Percentiles rank a stretch among this genome's conserved stretches.
Evolutionary conservation across 129 eudicot genomes (phyloP).

Genomic region (carrot (Daucus carota)): DNA sequence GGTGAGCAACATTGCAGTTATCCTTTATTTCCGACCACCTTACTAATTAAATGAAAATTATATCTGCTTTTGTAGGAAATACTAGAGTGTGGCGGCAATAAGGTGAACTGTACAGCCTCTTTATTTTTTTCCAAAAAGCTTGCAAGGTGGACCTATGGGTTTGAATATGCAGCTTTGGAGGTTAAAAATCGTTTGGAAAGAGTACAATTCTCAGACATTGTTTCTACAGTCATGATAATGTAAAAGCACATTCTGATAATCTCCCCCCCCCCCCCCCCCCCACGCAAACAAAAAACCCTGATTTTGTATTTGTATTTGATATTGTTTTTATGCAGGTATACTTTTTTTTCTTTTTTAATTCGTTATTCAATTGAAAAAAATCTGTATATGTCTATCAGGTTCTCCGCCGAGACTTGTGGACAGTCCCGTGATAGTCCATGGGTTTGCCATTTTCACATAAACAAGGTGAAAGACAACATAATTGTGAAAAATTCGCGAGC

Average conservation of each 20-base stretch:
- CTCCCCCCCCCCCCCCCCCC: not conserved
- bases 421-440: conserved; percentile 48
- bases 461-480: no score
- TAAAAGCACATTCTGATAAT: conserved; percentile 21
- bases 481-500: no score
- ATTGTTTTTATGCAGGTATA: not conserved
- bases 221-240: conserved; percentile 55
- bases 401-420: conserved; percentile 35
- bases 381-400: conserved; percentile 27
- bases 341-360: not conserved
- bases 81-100: conserved; percentile 76
- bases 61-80: conserved; percentile 53
- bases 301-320: not conserved
- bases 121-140: conserved; percentile 66
- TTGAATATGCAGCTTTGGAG: conserved; percentile 85
- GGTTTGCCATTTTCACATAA: conserved; percentile 82
- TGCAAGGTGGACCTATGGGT: conserved; percentile 47
- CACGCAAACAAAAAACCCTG: no score
- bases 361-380: not conserved
- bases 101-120: conserved; percentile 52
- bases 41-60: not conserved
- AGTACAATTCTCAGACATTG: conserved; percentile 52
- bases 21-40: not conserved
- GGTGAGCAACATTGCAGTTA: not conserved
- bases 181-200: conserved; percentile 72